A percentile compares a stretch with the other conserved stretches of the same genome.
Evolutionary conservation across 805 yeast genomes (phyloP).

Genomic region (Saccharomyces cerevisiae): DNA sequence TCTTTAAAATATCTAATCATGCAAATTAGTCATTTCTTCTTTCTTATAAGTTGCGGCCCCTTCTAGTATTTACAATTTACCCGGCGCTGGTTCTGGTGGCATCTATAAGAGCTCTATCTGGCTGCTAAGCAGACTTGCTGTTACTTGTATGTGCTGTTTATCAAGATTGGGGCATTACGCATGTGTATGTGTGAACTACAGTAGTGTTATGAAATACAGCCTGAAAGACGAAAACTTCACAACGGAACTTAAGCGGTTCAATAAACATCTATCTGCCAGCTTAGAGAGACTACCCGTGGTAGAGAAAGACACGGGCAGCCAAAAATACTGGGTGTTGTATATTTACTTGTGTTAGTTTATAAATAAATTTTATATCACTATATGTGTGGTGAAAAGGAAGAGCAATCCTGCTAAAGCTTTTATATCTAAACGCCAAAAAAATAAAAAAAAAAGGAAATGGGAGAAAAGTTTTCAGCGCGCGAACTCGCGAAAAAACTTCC

Average conservation of each 20-base stretch:
- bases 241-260: not conserved
- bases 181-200: not conserved
- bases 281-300: not conserved
- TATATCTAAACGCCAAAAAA: not conserved
- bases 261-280: not conserved
- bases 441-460: not conserved
- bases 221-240: not conserved
- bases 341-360: not conserved
- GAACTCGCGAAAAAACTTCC: not conserved
- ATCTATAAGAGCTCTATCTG: not conserved
- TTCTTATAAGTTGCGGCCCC: not conserved
- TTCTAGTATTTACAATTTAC: not conserved
- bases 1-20: not conserved
- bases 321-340: not conserved
- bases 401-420: not conserved
- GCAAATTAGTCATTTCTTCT: not conserved
- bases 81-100: not conserved
- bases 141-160: not conserved
- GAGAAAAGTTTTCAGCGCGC: not conserved
- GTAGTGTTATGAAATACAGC: not conserved
- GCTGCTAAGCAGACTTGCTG: not conserved
- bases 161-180: not conserved
- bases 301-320: not conserved
- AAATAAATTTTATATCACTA: not conserved
- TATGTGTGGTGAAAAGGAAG: not conserved